Base-by-base conservation (phyloP, 441 rosid genomes). In the Iberis amara region DNA sequence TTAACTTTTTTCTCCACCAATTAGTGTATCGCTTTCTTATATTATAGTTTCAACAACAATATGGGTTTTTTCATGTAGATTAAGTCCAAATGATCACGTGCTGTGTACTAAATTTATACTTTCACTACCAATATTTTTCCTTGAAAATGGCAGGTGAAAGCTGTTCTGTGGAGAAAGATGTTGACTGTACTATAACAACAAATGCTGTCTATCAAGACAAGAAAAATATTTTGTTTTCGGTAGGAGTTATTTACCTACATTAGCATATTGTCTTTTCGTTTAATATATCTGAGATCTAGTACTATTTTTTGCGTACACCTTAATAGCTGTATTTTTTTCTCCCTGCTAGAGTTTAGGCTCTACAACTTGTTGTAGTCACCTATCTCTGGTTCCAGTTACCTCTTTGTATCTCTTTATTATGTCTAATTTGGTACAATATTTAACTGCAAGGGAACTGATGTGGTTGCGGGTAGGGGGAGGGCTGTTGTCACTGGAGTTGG, bases 161-260 rank as follows among this genome's bases (percentile, higher is more conserved):
- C 82, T 73, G 78, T 75, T 92, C 97, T 9, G 99, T 84, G 71
- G 96, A 75, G 64, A 92, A 92, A 76, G 96, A 82, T 67, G 76
- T 89, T 4, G 77, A 76, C 57, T 65, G 88, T 48, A 62, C 84
- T 15, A 50, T 75, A 50, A 75, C 96, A 59, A 71, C 84, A 50
- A 86, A 92, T 78, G 99, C 97, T 61, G 97, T 92, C 28, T 92
- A 89, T 81, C 99, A 92, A 72, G 99, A 92, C 85, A 92, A 92
- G 82, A 92, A 89, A 49, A 92, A 92, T 70, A 79, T 84, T 62
- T 92, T 92, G 46, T 92, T 92, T 73, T 92, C 99, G 80, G 99
- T 92, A 82, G 64, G 62, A 61, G n/a, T 65, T 71, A 38, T 14
- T 26, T 26, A 26, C 30, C 6, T 26, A 6, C 68, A 47, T 41